Conservation (phyloP, 2,329 filamentous ascomycete species). For the Fusarium annulatum region DNA sequence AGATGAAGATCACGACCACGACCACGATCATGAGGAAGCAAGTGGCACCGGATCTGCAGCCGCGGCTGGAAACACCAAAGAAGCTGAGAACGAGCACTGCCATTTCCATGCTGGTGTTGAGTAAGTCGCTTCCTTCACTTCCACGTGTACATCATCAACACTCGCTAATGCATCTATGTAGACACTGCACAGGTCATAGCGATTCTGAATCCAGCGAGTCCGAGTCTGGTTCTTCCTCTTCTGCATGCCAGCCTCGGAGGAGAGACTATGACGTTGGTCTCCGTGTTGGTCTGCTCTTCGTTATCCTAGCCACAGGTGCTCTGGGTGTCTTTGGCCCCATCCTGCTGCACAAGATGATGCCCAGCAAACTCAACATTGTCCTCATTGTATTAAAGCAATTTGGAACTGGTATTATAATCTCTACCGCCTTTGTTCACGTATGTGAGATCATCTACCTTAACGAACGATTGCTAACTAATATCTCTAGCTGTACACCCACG, state of each 20-base stretch:
- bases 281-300: slow-evolving; percentile 78
- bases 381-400: slow-evolving; percentile 78
- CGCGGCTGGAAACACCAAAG: slow-evolving; percentile 3
- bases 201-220: slow-evolving; percentile 44
- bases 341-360: slow-evolving; percentile 67
- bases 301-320: slow-evolving; percentile 74
- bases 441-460: slow-evolving; percentile 37
- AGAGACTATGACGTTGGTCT: slow-evolving; percentile 75
- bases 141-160: neutral
- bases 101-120: slow-evolving; percentile 82
- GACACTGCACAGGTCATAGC: slow-evolving; percentile 67
- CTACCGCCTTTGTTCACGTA: slow-evolving; percentile 77
- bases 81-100: slow-evolving; percentile 59
- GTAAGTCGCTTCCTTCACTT: slow-evolving; percentile 57
- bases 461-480: neutral
- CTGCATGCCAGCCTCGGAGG: slow-evolving; percentile 58
- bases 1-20: slow-evolving; percentile 26
- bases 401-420: slow-evolving; percentile 77
- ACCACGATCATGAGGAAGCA: slow-evolving; percentile 29
- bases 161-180: slow-evolving; percentile 38
- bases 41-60: neutral
- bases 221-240: slow-evolving; percentile 43
- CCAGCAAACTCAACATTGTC: slow-evolving; percentile 58
- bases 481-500: slow-evolving; percentile 76
- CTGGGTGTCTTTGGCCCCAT: slow-evolving; percentile 78